phyloP scores from a whole-genome alignment of 2,329 filamentous ascomycete species.

The Fusarium liriodendri region DNA sequence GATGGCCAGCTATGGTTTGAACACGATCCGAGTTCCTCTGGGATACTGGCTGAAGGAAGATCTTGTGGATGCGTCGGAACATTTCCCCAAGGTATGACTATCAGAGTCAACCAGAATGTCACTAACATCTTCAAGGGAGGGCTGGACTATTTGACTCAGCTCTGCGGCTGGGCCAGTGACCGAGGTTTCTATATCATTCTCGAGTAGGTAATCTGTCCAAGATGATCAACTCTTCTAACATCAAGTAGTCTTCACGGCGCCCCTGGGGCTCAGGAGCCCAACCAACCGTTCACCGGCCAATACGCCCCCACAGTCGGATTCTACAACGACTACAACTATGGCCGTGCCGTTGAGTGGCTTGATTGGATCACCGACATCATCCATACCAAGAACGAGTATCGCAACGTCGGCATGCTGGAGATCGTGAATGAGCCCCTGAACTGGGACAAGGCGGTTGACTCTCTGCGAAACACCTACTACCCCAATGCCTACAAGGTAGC shows the following conservation, averaged over 20 bases:
- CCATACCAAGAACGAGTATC: slow-evolving; percentile 59
- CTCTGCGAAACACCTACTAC: slow-evolving; percentile 36
- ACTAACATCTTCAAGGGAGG: slow-evolving; percentile 46
- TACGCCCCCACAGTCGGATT: slow-evolving; percentile 56
- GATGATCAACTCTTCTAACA: not conserved
- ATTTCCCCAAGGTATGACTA: slow-evolving; percentile 55
- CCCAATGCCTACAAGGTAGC: slow-evolving; percentile 34
- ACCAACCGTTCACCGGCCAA: slow-evolving; percentile 61
- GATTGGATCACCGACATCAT: slow-evolving; percentile 65
- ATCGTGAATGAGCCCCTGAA: slow-evolving; percentile 50
- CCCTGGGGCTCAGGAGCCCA: slow-evolving; percentile 59
- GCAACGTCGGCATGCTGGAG: slow-evolving; percentile 69
- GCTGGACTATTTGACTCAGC: slow-evolving; percentile 56
- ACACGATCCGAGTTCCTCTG: slow-evolving; percentile 65
- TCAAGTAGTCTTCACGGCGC: slow-evolving; percentile 57
- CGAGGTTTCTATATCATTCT: slow-evolving; percentile 65
- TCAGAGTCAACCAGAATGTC: not conserved
- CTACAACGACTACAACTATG: slow-evolving; percentile 67
- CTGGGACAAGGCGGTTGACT: slow-evolving; percentile 32
- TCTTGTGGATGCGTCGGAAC: slow-evolving; percentile 60
- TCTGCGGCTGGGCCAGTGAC: slow-evolving; percentile 61
- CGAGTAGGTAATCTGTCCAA: slow-evolving; percentile 45
- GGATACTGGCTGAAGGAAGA: slow-evolving; percentile 67
- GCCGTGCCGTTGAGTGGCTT: slow-evolving; percentile 66
- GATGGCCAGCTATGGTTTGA: slow-evolving; percentile 62